These are phyloP conservation scores for Hypomontagnella submonticulosa DNA, from an alignment of 495 filamentous ascomycete genomes.

Conservation along the genomic window DNA sequence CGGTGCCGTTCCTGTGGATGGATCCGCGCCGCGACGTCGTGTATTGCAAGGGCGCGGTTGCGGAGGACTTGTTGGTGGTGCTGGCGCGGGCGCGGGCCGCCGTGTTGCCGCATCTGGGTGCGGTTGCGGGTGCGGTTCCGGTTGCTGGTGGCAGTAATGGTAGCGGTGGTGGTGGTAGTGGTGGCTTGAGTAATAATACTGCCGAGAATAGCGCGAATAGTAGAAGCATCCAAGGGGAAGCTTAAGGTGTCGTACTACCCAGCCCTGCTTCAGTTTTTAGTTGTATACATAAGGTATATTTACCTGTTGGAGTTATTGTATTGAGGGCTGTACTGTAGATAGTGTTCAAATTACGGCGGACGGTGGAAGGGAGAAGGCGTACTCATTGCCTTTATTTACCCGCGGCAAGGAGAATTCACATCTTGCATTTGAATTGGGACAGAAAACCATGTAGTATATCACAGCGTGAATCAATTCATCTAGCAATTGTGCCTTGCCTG, in stretches of 20 bases:
- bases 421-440: too few species aligned
- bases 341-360: too few species aligned
- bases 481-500: constrained; percentile 8
- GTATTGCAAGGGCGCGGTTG: constrained; percentile 7
- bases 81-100: constrained; percentile 13
- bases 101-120: constrained; percentile 10
- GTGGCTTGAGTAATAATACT: neutral
- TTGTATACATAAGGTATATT: too few species aligned
- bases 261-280: too few species aligned
- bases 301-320: too few species aligned
- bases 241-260: neutral
- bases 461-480: constrained; percentile 1
- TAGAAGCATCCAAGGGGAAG: neutral
- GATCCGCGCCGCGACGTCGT: constrained; percentile 16
- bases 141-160: neutral
- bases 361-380: too few species aligned
- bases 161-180: neutral
- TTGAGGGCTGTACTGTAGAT: too few species aligned
- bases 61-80: constrained; percentile 2
- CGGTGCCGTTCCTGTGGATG: constrained; percentile 19
- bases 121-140: neutral
- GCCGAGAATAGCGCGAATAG: neutral
- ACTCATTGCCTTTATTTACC: too few species aligned
- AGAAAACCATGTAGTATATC: too few species aligned
- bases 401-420: too few species aligned